A percentile compares a stretch with the other conserved stretches of the same genome.
Conservation (phyloP, 805 yeast genomes). For the Zygoascus bituminiphila region DNA sequence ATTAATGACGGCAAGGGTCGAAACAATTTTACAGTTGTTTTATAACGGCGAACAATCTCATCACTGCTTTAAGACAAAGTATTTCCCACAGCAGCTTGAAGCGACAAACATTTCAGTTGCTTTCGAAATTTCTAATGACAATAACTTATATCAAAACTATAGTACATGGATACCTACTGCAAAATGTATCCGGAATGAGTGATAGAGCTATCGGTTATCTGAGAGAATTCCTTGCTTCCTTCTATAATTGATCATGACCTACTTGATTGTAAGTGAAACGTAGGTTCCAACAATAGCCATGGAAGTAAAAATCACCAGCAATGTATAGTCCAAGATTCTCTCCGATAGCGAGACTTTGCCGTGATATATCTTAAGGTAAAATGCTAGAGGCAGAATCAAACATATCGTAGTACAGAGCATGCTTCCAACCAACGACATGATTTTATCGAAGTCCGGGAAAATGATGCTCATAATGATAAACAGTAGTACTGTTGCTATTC, state of each 20-base stretch:
- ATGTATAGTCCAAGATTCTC: slow-evolving; percentile 33
- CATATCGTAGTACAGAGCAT: slow-evolving; percentile 75
- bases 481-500: slow-evolving; percentile 43
- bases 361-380: slow-evolving; percentile 53
- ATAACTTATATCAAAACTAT: too few species aligned
- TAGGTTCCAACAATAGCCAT: slow-evolving; percentile 52
- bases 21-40: slow-evolving; percentile 59
- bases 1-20: slow-evolving; percentile 47
- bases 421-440: slow-evolving; percentile 76
- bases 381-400: slow-evolving; percentile 64
- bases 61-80: too few species aligned
- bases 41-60: too few species aligned
- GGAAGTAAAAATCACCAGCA: slow-evolving; percentile 38
- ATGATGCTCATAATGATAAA: slow-evolving; percentile 54
- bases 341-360: slow-evolving; percentile 36
- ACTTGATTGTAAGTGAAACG: background rate
- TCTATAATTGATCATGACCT: too few species aligned
- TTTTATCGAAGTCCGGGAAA: slow-evolving; percentile 71
- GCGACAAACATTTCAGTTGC: too few species aligned
- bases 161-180: too few species aligned
- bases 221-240: too few species aligned
- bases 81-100: too few species aligned
- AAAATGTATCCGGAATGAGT: too few species aligned
- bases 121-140: too few species aligned
- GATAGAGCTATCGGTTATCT: too few species aligned